phyloP scores from a whole-genome alignment of 2,329 filamentous ascomycete genomes.

The Ceratocystiopsis brevicomis region DNA sequence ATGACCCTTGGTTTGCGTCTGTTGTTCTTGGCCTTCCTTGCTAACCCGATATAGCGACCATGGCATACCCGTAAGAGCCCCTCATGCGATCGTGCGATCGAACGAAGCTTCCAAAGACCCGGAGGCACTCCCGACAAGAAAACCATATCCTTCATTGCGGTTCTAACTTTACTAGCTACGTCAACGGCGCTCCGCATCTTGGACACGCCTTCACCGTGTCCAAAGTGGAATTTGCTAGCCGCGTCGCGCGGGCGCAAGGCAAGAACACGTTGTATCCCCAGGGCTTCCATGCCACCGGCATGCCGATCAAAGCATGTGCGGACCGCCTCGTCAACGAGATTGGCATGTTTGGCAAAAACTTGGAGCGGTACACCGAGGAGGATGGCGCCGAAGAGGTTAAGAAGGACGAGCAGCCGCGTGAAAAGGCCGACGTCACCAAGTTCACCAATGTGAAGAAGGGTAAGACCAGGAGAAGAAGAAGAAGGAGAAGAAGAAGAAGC shows the following conservation, averaged over 20 bases:
- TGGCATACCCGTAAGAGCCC: constrained; percentile 21
- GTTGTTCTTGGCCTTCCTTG: too few relatives aligned
- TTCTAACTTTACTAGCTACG: constrained; percentile 9
- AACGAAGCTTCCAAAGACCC: too few relatives aligned
- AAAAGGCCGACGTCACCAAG: constrained; percentile 12
- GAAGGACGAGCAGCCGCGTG: neutral
- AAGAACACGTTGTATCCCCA: constrained; percentile 75
- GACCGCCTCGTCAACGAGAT: constrained; percentile 84
- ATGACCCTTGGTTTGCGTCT: too few relatives aligned
- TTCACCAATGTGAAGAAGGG: constrained; percentile 61
- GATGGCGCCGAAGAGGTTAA: constrained; percentile 18
- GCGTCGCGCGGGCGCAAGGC: constrained; percentile 78
- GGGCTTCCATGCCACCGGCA: constrained; percentile 90
- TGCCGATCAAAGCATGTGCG: constrained; percentile 94
- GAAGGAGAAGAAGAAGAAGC: too few relatives aligned
- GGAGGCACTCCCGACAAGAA: too few relatives aligned
- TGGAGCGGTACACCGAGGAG: constrained; percentile 34
- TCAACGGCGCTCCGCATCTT: constrained; percentile 17
- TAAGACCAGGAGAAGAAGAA: constrained; percentile 71
- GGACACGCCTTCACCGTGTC: constrained; percentile 83
- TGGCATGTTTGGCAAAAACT: constrained; percentile 70
- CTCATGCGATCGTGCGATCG: too few relatives aligned
- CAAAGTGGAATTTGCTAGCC: constrained; percentile 83
- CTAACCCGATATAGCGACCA: constrained; percentile 56
- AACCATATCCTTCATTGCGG: too few relatives aligned